Conservation (phyloP, 1,284 basidiomycete species). For the Athelia sp. region DNA sequence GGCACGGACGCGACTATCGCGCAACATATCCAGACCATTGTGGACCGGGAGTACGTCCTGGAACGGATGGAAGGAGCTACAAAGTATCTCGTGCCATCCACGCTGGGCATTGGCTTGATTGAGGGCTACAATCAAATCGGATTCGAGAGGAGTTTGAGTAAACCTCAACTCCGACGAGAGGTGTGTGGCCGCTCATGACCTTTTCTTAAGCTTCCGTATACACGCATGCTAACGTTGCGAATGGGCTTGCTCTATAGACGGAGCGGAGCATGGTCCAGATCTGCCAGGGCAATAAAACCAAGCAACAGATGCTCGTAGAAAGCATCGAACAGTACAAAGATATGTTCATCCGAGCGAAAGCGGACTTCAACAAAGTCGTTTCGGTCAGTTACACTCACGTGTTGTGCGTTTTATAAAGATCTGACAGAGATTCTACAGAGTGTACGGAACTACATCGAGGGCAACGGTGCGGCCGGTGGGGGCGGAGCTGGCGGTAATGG, state of each 20-base stretch:
- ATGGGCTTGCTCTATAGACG: too few relatives aligned
- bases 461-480: constrained; percentile 28
- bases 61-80: constrained; percentile 78
- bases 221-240: not conserved
- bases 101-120: constrained; percentile 91
- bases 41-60: constrained; percentile 92
- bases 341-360: constrained; percentile 76
- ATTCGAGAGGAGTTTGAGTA: constrained; percentile 86
- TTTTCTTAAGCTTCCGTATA: not conserved
- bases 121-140: constrained; percentile 94
- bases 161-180: constrained; percentile 89
- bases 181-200: constrained; percentile 41
- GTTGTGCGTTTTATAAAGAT: too few relatives aligned
- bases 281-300: constrained; percentile 76
- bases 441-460: constrained; percentile 54
- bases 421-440: constrained; percentile 31
- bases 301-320: constrained; percentile 76
- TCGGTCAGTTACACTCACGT: too few relatives aligned
- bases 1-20: constrained; percentile 99
- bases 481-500: constrained; percentile 21
- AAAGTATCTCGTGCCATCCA: constrained; percentile 93
- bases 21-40: constrained; percentile 92
- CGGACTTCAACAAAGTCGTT: constrained; percentile 72
- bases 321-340: constrained; percentile 88
- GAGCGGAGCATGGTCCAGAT: constrained; percentile 93